A percentile compares a stretch with the other conserved stretches of the same genome.
Conservation (phyloP, 352 stramenopile genomes). For the Globisporangium nagaii region DNA sequence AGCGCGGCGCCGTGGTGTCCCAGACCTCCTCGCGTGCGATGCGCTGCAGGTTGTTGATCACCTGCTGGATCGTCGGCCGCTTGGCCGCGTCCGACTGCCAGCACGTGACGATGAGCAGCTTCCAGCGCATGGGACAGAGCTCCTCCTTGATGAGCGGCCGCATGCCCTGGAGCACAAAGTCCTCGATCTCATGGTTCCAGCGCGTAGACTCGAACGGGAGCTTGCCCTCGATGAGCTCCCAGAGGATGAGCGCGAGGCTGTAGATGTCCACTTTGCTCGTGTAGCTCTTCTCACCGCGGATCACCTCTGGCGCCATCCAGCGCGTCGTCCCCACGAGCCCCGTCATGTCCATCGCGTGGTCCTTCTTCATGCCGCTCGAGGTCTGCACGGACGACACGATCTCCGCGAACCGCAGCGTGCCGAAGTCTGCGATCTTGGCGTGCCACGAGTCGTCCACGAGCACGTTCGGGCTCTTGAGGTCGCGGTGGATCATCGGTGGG, state of each 20-base stretch:
- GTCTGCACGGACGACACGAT: constrained; percentile 75
- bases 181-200: constrained; percentile 85
- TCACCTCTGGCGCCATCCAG: constrained; percentile 89
- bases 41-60: constrained; percentile 78
- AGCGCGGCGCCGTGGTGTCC: constrained; percentile 50
- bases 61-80: constrained; percentile 81
- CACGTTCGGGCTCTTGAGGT: constrained; percentile 89
- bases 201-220: constrained; percentile 76
- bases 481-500: constrained; percentile 87
- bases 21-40: constrained; percentile 76
- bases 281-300: constrained; percentile 82
- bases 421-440: constrained; percentile 90
- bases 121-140: constrained; percentile 73
- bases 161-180: constrained; percentile 67
- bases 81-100: constrained; percentile 79
- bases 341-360: constrained; percentile 66
- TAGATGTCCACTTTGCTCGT: constrained; percentile 90
- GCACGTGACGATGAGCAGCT: constrained; percentile 71
- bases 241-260: constrained; percentile 81
- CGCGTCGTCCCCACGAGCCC: constrained; percentile 83
- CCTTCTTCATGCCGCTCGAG: constrained; percentile 21
- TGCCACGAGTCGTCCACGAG: constrained; percentile 87
- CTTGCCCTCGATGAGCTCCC: constrained; percentile 83
- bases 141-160: constrained; percentile 62
- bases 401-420: constrained; percentile 79